Conservation (phyloP, 2,329 filamentous ascomycete genomes). For the Diaporthe longicolla region DNA sequence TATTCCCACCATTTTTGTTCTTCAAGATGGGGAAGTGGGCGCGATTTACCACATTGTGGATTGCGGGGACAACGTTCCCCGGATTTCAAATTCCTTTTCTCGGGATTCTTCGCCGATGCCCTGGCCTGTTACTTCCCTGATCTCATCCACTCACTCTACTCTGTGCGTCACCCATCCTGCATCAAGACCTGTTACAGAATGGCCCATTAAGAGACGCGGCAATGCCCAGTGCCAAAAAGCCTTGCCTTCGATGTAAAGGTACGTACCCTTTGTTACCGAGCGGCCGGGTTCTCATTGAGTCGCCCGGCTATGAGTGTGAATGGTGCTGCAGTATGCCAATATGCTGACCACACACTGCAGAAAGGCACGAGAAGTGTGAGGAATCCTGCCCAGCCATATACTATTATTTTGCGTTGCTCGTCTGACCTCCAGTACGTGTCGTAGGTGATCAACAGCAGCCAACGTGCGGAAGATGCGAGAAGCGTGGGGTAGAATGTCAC, state of each 20-base stretch:
- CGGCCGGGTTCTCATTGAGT: background rate
- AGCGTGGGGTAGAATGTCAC: conserved; percentile 10
- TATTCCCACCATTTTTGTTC: conserved; percentile 10
- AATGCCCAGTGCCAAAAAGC: conserved; percentile 29
- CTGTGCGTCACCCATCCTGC: conserved; percentile 1
- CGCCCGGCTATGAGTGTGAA: too few species aligned
- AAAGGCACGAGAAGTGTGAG: conserved; percentile 29
- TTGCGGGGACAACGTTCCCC: conserved; percentile 7
- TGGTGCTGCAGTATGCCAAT: background rate
- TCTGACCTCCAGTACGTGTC: background rate
- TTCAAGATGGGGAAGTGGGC: conserved; percentile 5
- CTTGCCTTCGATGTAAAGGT: conserved; percentile 28
- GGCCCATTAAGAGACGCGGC: conserved; percentile 21
- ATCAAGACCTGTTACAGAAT: conserved; percentile 2
- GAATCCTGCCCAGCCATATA: background rate
- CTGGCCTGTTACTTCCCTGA: background rate
- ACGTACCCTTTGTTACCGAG: background rate
- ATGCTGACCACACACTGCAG: conserved; percentile 2
- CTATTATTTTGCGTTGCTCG: background rate
- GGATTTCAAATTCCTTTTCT: conserved; percentile 14
- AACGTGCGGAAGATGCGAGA: conserved; percentile 17
- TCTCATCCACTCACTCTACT: conserved; percentile 9
- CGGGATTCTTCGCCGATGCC: conserved; percentile 25
- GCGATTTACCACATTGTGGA: background rate
- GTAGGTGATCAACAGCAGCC: conserved; percentile 18